Conservation (phyloP, 805 yeast genomes). For the Wickerhamomyces queroliae region DNA sequence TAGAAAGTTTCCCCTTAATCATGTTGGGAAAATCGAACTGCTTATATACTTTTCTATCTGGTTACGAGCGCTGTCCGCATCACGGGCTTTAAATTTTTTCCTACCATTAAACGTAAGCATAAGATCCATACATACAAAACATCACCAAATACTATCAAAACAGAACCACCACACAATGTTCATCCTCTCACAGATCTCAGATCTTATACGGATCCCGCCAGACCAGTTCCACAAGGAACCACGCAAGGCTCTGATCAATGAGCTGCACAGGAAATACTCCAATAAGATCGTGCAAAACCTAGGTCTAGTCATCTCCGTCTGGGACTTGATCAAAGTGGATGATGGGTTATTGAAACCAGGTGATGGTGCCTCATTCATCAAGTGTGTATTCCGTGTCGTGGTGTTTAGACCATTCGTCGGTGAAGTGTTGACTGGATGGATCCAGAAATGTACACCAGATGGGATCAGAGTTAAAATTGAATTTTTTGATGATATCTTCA, state of each 20-base stretch:
- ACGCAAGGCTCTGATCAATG: slow-evolving; percentile 67
- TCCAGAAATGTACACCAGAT: slow-evolving; percentile 78
- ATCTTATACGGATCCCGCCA: slow-evolving; percentile 85
- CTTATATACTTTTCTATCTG: too few species aligned
- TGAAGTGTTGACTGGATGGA: slow-evolving; percentile 90
- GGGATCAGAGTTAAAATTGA: slow-evolving; percentile 82
- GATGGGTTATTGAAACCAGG: slow-evolving; percentile 93
- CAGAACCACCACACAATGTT: too few species aligned
- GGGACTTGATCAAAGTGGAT: slow-evolving; percentile 75
- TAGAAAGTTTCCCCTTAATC: too few species aligned
- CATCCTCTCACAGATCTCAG: slow-evolving; percentile 73
- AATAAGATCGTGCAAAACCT: slow-evolving; percentile 79
- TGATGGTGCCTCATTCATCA: slow-evolving; percentile 83
- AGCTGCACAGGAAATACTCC: slow-evolving; percentile 77
- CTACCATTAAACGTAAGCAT: too few species aligned
- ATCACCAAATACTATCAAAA: too few species aligned
- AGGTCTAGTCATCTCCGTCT: slow-evolving; percentile 79
- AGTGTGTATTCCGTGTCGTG: slow-evolving; percentile 65
- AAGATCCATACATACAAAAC: too few species aligned
- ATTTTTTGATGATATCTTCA: slow-evolving; percentile 87
- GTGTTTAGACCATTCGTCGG: slow-evolving; percentile 95
- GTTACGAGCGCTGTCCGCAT: too few species aligned
- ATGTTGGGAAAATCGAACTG: too few species aligned
- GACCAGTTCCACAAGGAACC: slow-evolving; percentile 71
- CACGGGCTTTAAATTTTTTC: too few species aligned